Evolutionary conservation across 176 grass and related monocot genomes (phyloP).

Genomic region (Cenchrus americanus): DNA sequence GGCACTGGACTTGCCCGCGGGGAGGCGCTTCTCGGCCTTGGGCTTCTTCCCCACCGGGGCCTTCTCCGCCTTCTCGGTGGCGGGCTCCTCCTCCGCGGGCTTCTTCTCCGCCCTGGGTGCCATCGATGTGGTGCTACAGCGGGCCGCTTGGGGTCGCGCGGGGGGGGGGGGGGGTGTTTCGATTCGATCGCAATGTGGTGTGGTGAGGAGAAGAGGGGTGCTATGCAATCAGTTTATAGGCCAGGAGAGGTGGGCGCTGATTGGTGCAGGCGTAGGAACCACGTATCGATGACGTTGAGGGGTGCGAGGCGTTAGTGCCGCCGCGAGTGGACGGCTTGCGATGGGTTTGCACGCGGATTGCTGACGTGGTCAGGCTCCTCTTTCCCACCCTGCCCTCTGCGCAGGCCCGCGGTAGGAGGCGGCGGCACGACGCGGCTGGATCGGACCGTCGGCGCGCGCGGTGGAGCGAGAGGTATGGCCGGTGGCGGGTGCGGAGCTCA

Average conservation of each 20-base stretch:
- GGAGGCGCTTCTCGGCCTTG: constrained; percentile 24
- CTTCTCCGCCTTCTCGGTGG: neutral
- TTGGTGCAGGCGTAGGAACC: neutral
- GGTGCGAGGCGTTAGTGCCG: neutral
- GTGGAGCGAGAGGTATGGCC: too few species aligned
- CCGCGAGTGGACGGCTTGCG: neutral
- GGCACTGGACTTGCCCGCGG: constrained; percentile 18
- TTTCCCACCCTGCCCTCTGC: too few species aligned
- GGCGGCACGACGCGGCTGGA: too few species aligned
- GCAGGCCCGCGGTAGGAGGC: too few species aligned
- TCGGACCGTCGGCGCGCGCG: too few species aligned
- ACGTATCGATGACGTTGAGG: constrained; percentile 5
- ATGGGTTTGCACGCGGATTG: too few species aligned
- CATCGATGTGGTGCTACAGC: neutral
- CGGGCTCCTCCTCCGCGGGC: constrained; percentile 27
- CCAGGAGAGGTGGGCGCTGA: neutral
- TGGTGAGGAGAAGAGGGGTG: neutral
- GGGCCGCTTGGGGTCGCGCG: neutral
- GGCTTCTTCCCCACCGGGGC: constrained; percentile 20
- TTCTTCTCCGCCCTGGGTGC: constrained; percentile 40
- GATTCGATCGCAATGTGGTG: neutral
- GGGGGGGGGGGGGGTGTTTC: neutral
- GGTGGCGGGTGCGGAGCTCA: too few species aligned
- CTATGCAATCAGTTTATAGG: neutral
- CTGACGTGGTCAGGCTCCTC: too few species aligned